Evolutionary conservation across 2,329 filamentous ascomycete genomes (phyloP), one percentile per base, ranked within the genome.

Genomic region (Exophiala sp.): DNA sequence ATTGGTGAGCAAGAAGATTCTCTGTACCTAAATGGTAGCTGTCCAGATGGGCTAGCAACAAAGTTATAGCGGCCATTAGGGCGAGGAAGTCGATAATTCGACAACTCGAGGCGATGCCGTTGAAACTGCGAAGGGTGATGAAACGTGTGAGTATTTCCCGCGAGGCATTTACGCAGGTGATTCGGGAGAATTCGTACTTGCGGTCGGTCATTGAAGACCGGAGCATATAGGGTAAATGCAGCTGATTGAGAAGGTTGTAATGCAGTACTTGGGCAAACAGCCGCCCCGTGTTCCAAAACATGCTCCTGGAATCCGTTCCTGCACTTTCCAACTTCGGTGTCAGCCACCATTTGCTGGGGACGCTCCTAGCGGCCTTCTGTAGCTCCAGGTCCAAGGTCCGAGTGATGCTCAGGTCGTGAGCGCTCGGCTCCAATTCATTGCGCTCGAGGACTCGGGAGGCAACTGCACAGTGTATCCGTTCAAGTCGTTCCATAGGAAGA

Each of bases 201-300:
- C 46, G 43, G 13, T 65, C 62, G n/a, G n/a, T n/a, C 3, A 49
- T 45, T 2, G 63, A 60, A 5, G 64, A 52, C 19, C 67, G 69
- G 9, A 80, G 68, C 63, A 80, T 73, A 52, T 76, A 79, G 0
- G 78, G 78, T 1, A 81, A 67, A 52, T 81, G 77, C 0, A 80
- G 68, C 7, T 76, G 68, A 27, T 76, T 70, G 6, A 79, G 63
- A 2, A 80, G 66, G 27, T 73, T 70, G 56, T 74, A 72, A 53
- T 80, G 74, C 2, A 71, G 68, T 39, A 80, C 67, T 50, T 80
- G 77, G 5, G 73, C 61, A 58, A 75, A 70, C 5, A 73, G 56
- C 3, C 67, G 65, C 3, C 62, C 51, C 27, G 64, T 66, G 30
- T 71, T 62, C 5, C 52, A 10, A 10, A 69, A 57, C 1, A 65